These are phyloP conservation scores for Paramecium sexaurelia DNA, from an alignment of 73 alveolate species.

Conservation along the genomic window DNA sequence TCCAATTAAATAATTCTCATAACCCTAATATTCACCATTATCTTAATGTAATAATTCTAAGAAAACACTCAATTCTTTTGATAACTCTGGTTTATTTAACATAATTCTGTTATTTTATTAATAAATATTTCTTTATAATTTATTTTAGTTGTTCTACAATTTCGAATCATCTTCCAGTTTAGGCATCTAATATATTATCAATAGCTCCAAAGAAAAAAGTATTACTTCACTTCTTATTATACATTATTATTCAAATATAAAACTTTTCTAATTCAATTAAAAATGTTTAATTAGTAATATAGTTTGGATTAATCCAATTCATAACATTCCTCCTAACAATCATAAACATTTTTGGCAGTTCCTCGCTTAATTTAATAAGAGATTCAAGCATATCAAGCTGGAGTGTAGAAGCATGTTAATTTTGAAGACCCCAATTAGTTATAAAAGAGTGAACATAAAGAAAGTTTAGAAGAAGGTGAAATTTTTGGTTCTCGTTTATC, in stretches of 20 bases:
- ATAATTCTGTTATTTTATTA: slow-evolving; percentile 13
- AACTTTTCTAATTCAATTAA: not conserved
- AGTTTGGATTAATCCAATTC: slow-evolving; percentile 48
- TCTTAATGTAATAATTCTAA: slow-evolving; percentile 22
- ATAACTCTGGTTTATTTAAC: slow-evolving; percentile 25
- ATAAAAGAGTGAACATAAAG: slow-evolving; percentile 45
- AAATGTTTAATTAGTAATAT: slow-evolving; percentile 32
- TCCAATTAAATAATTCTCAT: slow-evolving; percentile 41
- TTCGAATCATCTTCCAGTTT: not conserved
- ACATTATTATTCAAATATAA: not conserved
- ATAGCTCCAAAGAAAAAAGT: too few species aligned
- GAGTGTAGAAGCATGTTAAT: slow-evolving; percentile 49
- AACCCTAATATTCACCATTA: not conserved
- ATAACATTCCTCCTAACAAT: slow-evolving; percentile 12
- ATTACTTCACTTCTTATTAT: too few species aligned
- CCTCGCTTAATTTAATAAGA: slow-evolving; percentile 35
- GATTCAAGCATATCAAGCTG: not conserved
- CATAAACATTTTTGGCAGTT: slow-evolving; percentile 55
- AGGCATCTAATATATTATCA: not conserved
- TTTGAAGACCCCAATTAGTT: slow-evolving; percentile 8
- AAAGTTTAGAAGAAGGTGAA: slow-evolving; percentile 59
- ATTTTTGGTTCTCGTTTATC: slow-evolving; percentile 15
- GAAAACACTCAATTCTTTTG: slow-evolving; percentile 45
- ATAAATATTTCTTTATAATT: not conserved
- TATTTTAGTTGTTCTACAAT: not conserved